A percentile compares a stretch with the other conserved stretches of the same genome.
phyloP scores from a whole-genome alignment of 495 filamentous ascomycete species.

The Evernia prunastri region DNA sequence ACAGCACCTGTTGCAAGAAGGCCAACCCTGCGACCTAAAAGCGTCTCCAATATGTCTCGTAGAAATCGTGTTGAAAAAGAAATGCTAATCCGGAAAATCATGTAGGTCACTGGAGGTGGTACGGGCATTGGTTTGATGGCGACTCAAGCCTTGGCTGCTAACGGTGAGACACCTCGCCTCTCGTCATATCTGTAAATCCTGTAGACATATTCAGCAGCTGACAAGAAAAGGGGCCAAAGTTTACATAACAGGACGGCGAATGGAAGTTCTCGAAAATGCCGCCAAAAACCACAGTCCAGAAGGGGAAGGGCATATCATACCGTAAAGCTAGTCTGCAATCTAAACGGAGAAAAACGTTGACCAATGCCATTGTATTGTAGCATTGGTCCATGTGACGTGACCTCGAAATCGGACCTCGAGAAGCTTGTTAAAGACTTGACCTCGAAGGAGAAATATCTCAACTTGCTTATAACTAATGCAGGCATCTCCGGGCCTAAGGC shows the following conservation, averaged over 20 bases:
- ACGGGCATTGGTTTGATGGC: constrained; percentile 38
- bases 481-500: constrained; percentile 27
- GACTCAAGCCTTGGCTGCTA: constrained; percentile 31
- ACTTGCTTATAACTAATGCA: constrained; percentile 27
- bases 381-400: constrained; percentile 32
- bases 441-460: constrained; percentile 26
- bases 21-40: background rate
- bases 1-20: background rate
- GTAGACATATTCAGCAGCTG: background rate
- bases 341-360: background rate
- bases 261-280: constrained; percentile 27
- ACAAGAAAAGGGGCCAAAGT: constrained; percentile 26
- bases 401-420: constrained; percentile 24
- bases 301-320: constrained; percentile 26
- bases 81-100: background rate
- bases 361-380: constrained; percentile 10
- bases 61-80: background rate
- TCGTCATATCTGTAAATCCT: background rate
- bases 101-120: constrained; percentile 23
- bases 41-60: background rate
- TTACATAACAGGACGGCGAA: constrained; percentile 29
- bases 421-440: constrained; percentile 24
- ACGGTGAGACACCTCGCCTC: constrained; percentile 1
- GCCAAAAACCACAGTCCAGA: constrained; percentile 24
- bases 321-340: constrained; percentile 5